Evolutionary conservation across 805 yeast genomes (phyloP).

Genomic region (Nakazawaea molendinolei): DNA sequence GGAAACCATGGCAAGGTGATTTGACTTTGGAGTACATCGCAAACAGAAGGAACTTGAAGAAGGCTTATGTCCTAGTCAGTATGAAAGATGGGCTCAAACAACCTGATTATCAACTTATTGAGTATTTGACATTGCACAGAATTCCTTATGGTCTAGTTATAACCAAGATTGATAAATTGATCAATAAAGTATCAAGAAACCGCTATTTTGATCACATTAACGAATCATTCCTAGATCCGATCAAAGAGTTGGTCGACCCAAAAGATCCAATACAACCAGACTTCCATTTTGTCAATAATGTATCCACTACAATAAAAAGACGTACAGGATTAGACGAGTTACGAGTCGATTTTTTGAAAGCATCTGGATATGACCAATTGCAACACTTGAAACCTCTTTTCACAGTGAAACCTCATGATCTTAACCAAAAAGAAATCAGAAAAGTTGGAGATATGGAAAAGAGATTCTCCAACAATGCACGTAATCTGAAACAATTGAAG

Average conservation of each 20-base stretch:
- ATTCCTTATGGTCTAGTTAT: slow-evolving; percentile 67
- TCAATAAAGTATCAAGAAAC: slow-evolving; percentile 21
- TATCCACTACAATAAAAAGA: slow-evolving; percentile 21
- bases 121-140: slow-evolving; percentile 45
- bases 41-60: slow-evolving; percentile 44
- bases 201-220: slow-evolving; percentile 29
- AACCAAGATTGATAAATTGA: slow-evolving; percentile 66
- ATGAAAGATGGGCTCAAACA: slow-evolving; percentile 52
- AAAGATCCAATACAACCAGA: slow-evolving; percentile 35
- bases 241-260: too few species aligned
- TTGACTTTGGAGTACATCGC: slow-evolving; percentile 57
- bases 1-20: slow-evolving; percentile 61
- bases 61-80: slow-evolving; percentile 58
- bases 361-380: slow-evolving; percentile 35
- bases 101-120: slow-evolving; percentile 48
- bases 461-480: background rate
- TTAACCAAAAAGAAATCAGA: slow-evolving; percentile 1
- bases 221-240: slow-evolving; percentile 28
- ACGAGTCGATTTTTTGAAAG: slow-evolving; percentile 42
- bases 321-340: slow-evolving; percentile 51
- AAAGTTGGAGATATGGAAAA: slow-evolving; percentile 9
- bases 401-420: background rate
- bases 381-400: slow-evolving; percentile 4
- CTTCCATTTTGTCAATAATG: slow-evolving; percentile 46
- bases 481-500: background rate